These are phyloP conservation scores for Trichoderma sp. DNA, from an alignment of 2,329 filamentous ascomycete genomes.

Conservation along the genomic window DNA sequence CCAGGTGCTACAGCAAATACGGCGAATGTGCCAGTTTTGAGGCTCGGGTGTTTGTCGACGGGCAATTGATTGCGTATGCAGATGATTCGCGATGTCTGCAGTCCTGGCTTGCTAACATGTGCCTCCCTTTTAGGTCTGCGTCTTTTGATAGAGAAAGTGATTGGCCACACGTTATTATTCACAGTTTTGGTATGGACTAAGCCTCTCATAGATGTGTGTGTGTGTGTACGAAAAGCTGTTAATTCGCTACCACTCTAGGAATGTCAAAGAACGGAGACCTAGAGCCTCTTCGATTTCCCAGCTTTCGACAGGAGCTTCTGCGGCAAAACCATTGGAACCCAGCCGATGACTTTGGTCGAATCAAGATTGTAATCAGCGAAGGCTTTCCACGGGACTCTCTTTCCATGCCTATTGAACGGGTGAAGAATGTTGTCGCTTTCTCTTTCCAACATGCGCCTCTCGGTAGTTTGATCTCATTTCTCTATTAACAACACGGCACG, in stretches of 20 bases:
- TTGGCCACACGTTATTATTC: conserved; percentile 56
- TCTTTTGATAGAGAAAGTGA: conserved; percentile 55
- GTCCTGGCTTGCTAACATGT: neutral
- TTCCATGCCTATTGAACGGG: conserved; percentile 62
- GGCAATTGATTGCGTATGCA: conserved; percentile 61
- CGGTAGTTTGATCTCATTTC: conserved; percentile 50
- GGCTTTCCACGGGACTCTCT: conserved; percentile 63
- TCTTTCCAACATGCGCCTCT: conserved; percentile 84
- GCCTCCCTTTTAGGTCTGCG: conserved; percentile 50
- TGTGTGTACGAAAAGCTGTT: neutral
- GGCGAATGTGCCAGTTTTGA: conserved; percentile 64
- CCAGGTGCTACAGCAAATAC: conserved; percentile 59
- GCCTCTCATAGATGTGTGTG: neutral
- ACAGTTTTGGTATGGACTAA: conserved; percentile 46
- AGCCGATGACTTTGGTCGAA: conserved; percentile 70
- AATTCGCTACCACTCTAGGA: conserved; percentile 40
- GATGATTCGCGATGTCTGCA: too few relatives aligned
- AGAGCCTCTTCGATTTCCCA: conserved; percentile 70
- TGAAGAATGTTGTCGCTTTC: conserved; percentile 76
- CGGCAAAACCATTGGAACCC: conserved; percentile 73
- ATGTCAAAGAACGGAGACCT: conserved; percentile 61
- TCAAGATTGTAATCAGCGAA: conserved; percentile 77
- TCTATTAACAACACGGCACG: too few relatives aligned
- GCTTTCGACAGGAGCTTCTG: conserved; percentile 70
- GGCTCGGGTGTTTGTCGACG: conserved; percentile 70